Evolutionary conservation across 352 stramenopile genomes (phyloP).

Genomic region (Globisporangium paddicum): DNA sequence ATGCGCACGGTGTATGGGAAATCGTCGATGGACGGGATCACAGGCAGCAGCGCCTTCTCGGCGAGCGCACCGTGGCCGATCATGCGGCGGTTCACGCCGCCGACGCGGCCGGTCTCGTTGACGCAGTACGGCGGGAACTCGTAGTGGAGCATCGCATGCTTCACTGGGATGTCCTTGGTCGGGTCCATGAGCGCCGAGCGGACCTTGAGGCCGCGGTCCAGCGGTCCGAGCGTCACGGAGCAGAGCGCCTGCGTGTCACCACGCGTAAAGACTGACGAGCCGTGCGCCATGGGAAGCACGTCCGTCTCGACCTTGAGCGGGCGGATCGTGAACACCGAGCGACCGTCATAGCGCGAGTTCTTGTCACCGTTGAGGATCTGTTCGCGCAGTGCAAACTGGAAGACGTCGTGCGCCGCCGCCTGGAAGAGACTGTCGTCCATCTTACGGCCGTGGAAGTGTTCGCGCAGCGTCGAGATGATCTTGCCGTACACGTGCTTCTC

Average conservation of each 20-base stretch:
- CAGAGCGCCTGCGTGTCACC: slow-evolving; percentile 89
- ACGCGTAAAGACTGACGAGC: slow-evolving; percentile 84
- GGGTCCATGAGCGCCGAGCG: slow-evolving; percentile 53
- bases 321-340: slow-evolving; percentile 77
- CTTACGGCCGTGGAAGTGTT: slow-evolving; percentile 32
- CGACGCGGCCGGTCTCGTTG: slow-evolving; percentile 91
- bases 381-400: slow-evolving; percentile 66
- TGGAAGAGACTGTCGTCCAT: slow-evolving; percentile 50
- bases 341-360: slow-evolving; percentile 81
- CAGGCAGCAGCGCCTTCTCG: slow-evolving; percentile 93
- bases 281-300: slow-evolving; percentile 87
- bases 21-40: slow-evolving; percentile 87
- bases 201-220: slow-evolving; percentile 69
- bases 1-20: slow-evolving; percentile 97
- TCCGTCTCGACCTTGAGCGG: slow-evolving; percentile 81
- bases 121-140: slow-evolving; percentile 98
- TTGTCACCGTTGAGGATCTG: slow-evolving; percentile 53
- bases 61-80: slow-evolving; percentile 96
- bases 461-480: slow-evolving; percentile 58
- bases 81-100: slow-evolving; percentile 89
- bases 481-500: slow-evolving; percentile 69
- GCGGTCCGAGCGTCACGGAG: slow-evolving; percentile 84
- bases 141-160: slow-evolving; percentile 96
- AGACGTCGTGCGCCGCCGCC: slow-evolving; percentile 70
- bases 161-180: slow-evolving; percentile 35